Percentiles rank a stretch among this genome's conserved stretches.
Evolutionary conservation across 768 basidiomycete genomes (phyloP).

Genomic region (Kwoniella botswanensis): DNA sequence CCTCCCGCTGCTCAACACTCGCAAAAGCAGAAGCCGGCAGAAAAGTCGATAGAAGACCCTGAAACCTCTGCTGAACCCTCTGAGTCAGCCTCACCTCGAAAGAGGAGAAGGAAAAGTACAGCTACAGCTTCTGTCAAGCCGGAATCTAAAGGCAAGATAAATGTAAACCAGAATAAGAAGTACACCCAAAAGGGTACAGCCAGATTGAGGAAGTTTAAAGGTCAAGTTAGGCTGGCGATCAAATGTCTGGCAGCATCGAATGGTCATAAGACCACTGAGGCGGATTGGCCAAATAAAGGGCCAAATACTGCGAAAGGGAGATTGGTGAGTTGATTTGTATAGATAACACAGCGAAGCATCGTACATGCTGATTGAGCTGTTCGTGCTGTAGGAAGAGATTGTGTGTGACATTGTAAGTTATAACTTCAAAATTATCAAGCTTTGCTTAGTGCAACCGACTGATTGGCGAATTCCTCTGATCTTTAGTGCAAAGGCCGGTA

Average conservation of each 20-base stretch:
- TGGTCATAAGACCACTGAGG: slow-evolving; percentile 8
- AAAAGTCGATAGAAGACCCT: too few relatives aligned
- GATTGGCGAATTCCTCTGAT: too few relatives aligned
- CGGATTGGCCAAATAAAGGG: slow-evolving; percentile 21
- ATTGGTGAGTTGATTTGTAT: slow-evolving; percentile 19
- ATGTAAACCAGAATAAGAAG: not conserved
- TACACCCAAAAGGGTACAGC: slow-evolving; percentile 11
- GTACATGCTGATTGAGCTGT: too few relatives aligned
- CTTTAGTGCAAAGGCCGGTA: too few relatives aligned
- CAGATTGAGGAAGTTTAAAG: slow-evolving; percentile 15
- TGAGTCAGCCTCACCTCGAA: not conserved
- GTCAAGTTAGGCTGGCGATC: slow-evolving; percentile 3
- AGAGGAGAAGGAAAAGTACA: not conserved
- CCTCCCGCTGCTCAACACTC: not conserved
- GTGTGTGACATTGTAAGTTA: too few relatives aligned
- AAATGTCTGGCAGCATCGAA: slow-evolving; percentile 15
- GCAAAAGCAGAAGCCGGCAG: not conserved
- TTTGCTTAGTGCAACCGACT: too few relatives aligned
- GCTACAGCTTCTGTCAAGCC: not conserved
- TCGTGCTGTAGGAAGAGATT: too few relatives aligned
- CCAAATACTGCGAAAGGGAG: slow-evolving; percentile 21
- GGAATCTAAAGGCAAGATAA: too few relatives aligned
- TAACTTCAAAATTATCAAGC: too few relatives aligned
- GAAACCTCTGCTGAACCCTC: too few relatives aligned
- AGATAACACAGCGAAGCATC: too few relatives aligned